Evolutionary conservation across 208 protist species (phyloP).

Genomic region (Tritrichomonas musculus): DNA sequence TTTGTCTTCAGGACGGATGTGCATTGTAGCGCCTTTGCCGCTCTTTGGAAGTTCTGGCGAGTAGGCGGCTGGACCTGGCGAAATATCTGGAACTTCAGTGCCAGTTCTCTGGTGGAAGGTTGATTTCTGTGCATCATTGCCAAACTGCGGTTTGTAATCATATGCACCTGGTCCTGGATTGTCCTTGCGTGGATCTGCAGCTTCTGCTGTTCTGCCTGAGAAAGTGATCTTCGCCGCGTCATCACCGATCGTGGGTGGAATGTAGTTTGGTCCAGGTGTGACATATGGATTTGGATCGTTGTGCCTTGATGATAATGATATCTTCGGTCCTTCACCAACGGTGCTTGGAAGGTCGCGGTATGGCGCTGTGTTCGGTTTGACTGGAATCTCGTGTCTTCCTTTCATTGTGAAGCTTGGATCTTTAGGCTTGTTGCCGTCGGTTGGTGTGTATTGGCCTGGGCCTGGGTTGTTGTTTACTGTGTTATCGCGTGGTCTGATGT

Average conservation of each 20-base stretch:
- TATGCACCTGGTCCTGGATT: neutral
- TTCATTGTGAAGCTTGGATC: neutral
- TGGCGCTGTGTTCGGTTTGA: neutral
- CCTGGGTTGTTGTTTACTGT: neutral
- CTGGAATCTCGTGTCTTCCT: neutral
- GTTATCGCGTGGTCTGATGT: neutral
- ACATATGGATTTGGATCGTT: neutral
- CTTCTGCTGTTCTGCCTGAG: neutral
- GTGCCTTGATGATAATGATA: neutral
- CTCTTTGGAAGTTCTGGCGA: neutral
- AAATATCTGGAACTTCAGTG: neutral
- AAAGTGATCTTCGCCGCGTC: neutral
- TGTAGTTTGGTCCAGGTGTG: neutral
- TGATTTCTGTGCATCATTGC: neutral
- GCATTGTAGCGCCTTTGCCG: neutral
- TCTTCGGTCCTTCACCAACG: neutral
- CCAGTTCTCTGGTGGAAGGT: neutral
- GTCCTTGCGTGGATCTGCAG: neutral
- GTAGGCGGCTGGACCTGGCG: neutral
- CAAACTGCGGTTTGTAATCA: neutral
- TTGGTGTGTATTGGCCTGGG: neutral
- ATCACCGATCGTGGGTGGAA: neutral
- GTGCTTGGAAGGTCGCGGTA: neutral
- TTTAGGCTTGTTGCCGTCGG: neutral
- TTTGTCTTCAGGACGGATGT: neutral